A percentile compares a stretch with the other conserved stretches of the same genome.
These are phyloP conservation scores for Mycena rosella DNA, from an alignment of 768 basidiomycete species.

Conservation along the genomic window DNA sequence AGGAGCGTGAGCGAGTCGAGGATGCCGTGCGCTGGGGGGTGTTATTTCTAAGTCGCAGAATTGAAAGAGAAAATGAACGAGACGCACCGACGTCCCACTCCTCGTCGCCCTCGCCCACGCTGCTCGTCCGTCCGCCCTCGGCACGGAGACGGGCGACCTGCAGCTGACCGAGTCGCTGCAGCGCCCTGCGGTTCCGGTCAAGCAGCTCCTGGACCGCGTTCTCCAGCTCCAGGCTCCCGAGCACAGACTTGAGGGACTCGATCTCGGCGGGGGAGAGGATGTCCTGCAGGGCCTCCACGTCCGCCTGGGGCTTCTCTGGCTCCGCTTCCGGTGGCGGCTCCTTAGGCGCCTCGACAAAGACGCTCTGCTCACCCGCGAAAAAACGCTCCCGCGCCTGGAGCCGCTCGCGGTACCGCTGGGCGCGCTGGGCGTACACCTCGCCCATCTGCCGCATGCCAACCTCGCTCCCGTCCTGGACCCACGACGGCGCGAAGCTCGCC, in stretches of 20 bases:
- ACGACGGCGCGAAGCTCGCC: conserved; percentile 82
- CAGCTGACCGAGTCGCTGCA: conserved; percentile 73
- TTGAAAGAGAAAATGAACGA: conserved; percentile 22
- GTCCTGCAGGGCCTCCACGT: conserved; percentile 61
- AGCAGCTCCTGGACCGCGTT: conserved; percentile 77
- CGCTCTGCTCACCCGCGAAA: conserved; percentile 24
- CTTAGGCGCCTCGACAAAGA: conserved; percentile 1
- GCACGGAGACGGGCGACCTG: conserved; percentile 68
- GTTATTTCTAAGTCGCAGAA: conserved; percentile 22
- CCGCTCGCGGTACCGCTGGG: conserved; percentile 54
- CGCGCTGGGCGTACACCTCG: conserved; percentile 67
- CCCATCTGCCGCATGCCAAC: conserved; percentile 73
- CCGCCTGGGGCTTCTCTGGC: conserved; percentile 40
- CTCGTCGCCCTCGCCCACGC: conserved; percentile 76
- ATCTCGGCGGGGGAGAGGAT: conserved; percentile 66
- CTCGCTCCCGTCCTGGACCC: conserved; percentile 83
- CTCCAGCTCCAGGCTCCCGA: conserved; percentile 76
- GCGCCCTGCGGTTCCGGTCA: conserved; percentile 72
- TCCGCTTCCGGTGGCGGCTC: background rate
- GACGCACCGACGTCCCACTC: conserved; percentile 86
- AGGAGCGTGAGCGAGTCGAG: conserved; percentile 76
- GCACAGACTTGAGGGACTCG: conserved; percentile 67
- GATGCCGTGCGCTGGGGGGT: conserved; percentile 73
- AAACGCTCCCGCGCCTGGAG: conserved; percentile 36
- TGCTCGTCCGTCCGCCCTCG: conserved; percentile 47